Evolutionary conservation across 1,284 basidiomycete genomes (phyloP), one percentile per base, ranked within the genome.

Genomic region (Trametes sp.): DNA sequence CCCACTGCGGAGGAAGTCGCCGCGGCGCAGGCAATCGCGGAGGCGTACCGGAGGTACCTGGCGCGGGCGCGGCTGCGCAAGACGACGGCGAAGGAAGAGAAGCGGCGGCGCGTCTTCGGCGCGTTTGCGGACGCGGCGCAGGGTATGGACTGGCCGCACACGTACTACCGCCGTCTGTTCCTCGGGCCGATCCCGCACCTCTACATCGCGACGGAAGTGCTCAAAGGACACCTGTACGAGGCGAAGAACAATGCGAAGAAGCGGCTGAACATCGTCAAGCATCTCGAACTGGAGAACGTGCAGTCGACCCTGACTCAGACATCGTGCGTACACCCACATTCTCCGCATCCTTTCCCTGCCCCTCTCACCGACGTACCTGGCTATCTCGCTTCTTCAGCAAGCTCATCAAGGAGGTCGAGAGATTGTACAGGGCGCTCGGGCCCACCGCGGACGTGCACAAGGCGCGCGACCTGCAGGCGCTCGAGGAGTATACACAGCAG

Each of bases 151-250:
- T 81, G 81, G 79, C 63, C 73, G 9, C 53, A 60, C 26, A 68
- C 63, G 13, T 67, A 62, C 23, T 86, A 87, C 65, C 78, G 78
- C 21, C 60, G 74, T 2, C 71, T 83, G 16, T 84, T 81, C 69
- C 75, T 85, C 2, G 84, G 84, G 1, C 80, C 83, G 7, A 72
- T 87, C 5, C 83, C 85, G 0, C 81, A 80, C 63, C 70, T 84
- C 4, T 74, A 85, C 24, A 70, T 81, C 3, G 83, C 77, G 61
- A 74, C 87, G 21, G 79, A 85, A 26, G 68, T 72, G 23, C 72
- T 77, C 11, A 71, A 63, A 54, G 41, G 64, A 1, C 57, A 74
- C 24, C 68, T 76, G 1, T 62, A 72, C 36, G 64, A 72, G 1
- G 66, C 68, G 21, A 84, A 82, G 69, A 69, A 46, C 10, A 65